phyloP scores from a whole-genome alignment of 177 flowering plant genomes.

The Tripterygium wilfordii region DNA sequence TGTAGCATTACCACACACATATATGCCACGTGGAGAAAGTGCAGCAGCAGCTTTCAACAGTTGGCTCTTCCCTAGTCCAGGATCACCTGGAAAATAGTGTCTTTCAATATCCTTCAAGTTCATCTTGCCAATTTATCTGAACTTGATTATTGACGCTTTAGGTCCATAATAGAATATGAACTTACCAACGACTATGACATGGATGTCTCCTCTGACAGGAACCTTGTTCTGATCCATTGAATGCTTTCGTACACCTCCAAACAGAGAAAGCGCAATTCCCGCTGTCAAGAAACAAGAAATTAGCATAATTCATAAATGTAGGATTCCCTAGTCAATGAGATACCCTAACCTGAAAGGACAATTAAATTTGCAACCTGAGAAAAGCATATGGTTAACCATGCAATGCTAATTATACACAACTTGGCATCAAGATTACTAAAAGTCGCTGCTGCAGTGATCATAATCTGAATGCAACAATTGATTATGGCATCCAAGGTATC shows the following conservation, averaged over 20 bases:
- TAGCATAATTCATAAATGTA: not conserved
- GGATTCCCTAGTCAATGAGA: too few relatives aligned
- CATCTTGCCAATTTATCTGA: not conserved
- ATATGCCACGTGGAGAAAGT: slow-evolving; percentile 93
- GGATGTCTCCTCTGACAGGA: slow-evolving; percentile 98
- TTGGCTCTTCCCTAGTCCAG: slow-evolving; percentile 98
- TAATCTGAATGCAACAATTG: too few relatives aligned
- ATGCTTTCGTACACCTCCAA: slow-evolving; percentile 95
- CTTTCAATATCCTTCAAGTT: not conserved
- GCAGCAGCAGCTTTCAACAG: slow-evolving; percentile 97
- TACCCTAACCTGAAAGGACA: not conserved
- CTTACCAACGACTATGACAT: slow-evolving; percentile 90
- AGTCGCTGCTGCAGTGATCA: too few relatives aligned
- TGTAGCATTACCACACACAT: slow-evolving; percentile 98
- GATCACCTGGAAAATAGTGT: slow-evolving; percentile 68
- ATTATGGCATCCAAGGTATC: too few relatives aligned
- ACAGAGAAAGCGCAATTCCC: slow-evolving; percentile 80
- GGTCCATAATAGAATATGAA: slow-evolving; percentile 1
- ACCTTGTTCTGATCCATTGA: slow-evolving; percentile 87
- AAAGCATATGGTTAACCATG: too few relatives aligned
- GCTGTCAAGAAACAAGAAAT: slow-evolving; percentile 35
- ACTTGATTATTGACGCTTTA: not conserved
- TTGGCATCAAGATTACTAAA: too few relatives aligned
- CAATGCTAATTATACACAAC: too few relatives aligned
- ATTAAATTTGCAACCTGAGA: not conserved